Evolutionary conservation across 1,139 yeast genomes (phyloP).

Genomic region (Citeromyces siamensis): DNA sequence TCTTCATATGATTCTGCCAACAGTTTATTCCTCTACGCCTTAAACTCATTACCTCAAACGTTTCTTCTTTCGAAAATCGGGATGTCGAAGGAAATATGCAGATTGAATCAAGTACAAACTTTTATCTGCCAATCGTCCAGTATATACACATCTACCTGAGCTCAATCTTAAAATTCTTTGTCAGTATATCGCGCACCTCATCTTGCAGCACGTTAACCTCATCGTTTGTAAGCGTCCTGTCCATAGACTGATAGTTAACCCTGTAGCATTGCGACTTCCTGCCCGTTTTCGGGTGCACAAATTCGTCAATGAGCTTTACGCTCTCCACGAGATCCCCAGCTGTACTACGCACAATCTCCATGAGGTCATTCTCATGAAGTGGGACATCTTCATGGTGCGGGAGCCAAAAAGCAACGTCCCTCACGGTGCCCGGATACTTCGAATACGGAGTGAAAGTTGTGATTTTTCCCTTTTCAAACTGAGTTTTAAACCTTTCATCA

Average conservation of each 20-base stretch:
- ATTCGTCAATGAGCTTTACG: conserved; percentile 71
- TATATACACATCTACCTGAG: conserved; percentile 32
- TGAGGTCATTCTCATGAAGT: conserved; percentile 79
- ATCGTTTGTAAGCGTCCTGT: conserved; percentile 70
- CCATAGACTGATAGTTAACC: conserved; percentile 92
- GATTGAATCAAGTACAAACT: no score
- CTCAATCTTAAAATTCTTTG: conserved; percentile 40
- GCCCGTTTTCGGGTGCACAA: conserved; percentile 74
- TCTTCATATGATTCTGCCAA: no score
- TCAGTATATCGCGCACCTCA: conserved; percentile 43
- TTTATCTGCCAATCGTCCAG: not conserved
- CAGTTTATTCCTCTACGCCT: no score
- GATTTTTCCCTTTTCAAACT: conserved; percentile 55
- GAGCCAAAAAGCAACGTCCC: conserved; percentile 93
- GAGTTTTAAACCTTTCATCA: conserved; percentile 67
- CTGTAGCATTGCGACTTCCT: conserved; percentile 77
- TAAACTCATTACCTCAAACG: no score
- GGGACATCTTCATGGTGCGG: conserved; percentile 23
- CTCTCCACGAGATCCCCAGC: conserved; percentile 89
- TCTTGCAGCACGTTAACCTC: conserved; percentile 68
- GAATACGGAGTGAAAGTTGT: conserved; percentile 79
- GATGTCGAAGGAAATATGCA: no score
- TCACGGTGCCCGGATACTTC: conserved; percentile 73
- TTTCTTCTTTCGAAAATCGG: no score
- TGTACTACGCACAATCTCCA: conserved; percentile 78